Base-by-base conservation (phyloP, 2,329 filamentous ascomycete species). In the Colletotrichum sojae region DNA sequence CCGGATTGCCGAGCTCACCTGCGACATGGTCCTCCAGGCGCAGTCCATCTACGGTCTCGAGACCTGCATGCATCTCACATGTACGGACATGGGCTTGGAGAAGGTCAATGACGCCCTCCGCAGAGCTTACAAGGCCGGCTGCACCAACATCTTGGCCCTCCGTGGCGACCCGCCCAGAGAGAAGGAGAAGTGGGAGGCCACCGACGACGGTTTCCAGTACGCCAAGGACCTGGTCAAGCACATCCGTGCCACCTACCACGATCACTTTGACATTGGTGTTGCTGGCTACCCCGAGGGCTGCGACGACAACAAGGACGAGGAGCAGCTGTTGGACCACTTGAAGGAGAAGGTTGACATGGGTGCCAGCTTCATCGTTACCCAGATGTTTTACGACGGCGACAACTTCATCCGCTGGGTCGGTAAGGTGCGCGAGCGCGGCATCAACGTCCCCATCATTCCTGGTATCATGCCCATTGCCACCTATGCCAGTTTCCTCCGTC, bases 361-460 rank as follows among this genome's bases (percentile, higher is more conserved):
- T 59, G 95, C 92, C 71, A 92, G 92, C 6, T 99, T 98, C 79
- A 93, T 99, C 72, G 93, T 99, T 62, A 98, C 96, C 0, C 96
- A 99, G 83, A 99, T 99, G 96, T 98, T 98, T 83, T 99, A 99
- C 84, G 95, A 99, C 77, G 95, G 90, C 57, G 95, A 99, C 76
- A 95, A 96, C 78, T 99, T 99, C 82, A 82, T 98, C 62, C 88
- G 91, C 61, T 99, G 96, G 96, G 92, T 97, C 45, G 85, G 89
- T 73, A 96, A 93, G 78, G 94, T 95, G 68, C 92, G 95, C 57
- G 94, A 91, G 60, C 91, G 90, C 76, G 96, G 96, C 55, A 95
- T 99, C 77, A 91, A 84, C 27, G 85, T 96, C 39, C 93, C 93
- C 16, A 96, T 97, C 73, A 88, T 97, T 56, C 92, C 93, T 3